Evolutionary conservation across 2,329 filamentous ascomycete genomes (phyloP).

Genomic region (Cryphonectria naterciae): DNA sequence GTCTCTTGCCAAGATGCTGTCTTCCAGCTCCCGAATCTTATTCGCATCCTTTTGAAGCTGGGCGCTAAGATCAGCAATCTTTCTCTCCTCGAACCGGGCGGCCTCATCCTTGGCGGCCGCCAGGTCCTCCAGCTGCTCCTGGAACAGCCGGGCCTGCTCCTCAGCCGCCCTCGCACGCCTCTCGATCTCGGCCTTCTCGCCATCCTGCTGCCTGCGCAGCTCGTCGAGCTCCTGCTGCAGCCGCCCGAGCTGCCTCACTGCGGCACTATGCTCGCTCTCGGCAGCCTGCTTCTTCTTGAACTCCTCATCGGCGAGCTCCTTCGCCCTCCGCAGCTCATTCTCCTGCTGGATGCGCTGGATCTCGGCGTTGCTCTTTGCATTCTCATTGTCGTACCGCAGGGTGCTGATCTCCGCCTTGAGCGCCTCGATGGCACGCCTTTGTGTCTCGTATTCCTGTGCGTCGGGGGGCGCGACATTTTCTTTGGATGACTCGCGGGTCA

Average conservation of each 20-base stretch:
- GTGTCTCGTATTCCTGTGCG: slow-evolving; percentile 62
- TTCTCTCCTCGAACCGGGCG: slow-evolving; percentile 62
- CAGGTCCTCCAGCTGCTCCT: slow-evolving; percentile 81
- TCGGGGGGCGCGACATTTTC: slow-evolving; percentile 64
- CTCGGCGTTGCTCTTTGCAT: slow-evolving; percentile 84
- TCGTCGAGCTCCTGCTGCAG: slow-evolving; percentile 57
- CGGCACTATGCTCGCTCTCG: slow-evolving; percentile 58
- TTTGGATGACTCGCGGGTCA: slow-evolving; percentile 62
- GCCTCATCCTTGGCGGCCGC: slow-evolving; percentile 68
- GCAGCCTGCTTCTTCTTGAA: slow-evolving; percentile 68
- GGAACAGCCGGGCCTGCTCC: slow-evolving; percentile 72
- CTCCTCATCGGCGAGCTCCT: slow-evolving; percentile 82
- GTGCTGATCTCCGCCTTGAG: slow-evolving; percentile 89
- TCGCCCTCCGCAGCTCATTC: slow-evolving; percentile 80
- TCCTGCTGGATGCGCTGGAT: slow-evolving; percentile 77
- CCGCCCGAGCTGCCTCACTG: slow-evolving; percentile 53
- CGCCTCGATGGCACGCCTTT: slow-evolving; percentile 68
- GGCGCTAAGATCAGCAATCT: slow-evolving; percentile 57
- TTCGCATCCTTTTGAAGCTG: slow-evolving; percentile 52
- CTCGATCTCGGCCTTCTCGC: slow-evolving; percentile 68
- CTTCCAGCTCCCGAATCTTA: slow-evolving; percentile 60
- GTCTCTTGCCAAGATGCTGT: slow-evolving; percentile 61
- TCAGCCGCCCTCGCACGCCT: slow-evolving; percentile 70
- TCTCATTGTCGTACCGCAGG: slow-evolving; percentile 84
- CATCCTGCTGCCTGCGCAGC: slow-evolving; percentile 52